Base-by-base conservation (phyloP, 495 filamentous ascomycete species). In the Hypoxylon cercidicola region DNA sequence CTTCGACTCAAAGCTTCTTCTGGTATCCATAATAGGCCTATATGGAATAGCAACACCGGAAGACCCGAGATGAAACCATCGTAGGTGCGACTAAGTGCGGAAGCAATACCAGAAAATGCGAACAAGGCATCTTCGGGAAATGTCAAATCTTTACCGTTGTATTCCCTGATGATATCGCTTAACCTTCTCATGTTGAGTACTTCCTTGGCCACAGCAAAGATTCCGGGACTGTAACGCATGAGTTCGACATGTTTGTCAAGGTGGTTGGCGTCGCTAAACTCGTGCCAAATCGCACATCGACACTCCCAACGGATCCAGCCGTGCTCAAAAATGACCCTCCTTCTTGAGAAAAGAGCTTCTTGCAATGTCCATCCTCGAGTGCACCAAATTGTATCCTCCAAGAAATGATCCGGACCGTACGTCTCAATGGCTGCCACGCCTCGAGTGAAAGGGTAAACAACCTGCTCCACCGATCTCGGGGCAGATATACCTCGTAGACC, bases 311-410 rank as follows among this genome's bases (percentile, higher is more conserved):
- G 34, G 11, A 37, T 9, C 34, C 34, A 37, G 13, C 34, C 34
- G 8, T n/a, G 34, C 13, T 37, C 34, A 9, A 37, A 37, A 2
- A 12, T 12, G 8, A 37, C 3, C 11, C 13, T 4, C 15, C 64
- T 20, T 23, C 35, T 49, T 18, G 65, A 70, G 25, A 66, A 59
- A 44, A 68, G 49, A 4, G 32, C 16, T 37, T 71, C 70, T 43
- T 71, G 68, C 35, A 60, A 71, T 2, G 64, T 73, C 68, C 70
- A 71, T 7, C 63, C 70, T 45, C 70, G 23, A 2, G 46, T 71
- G 15, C 68, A 61, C 70, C 68, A 73, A n/a, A 23, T 20, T 23
- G 60, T 64, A 18, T 9, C 15, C 21, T 44, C 18, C 2, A 51
- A 25, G 0, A 28, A 46, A 20, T 18, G 19, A 12, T 21, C 10